Conservation (phyloP, 176 grass and related monocot genomes). For the Otatea glauca region DNA sequence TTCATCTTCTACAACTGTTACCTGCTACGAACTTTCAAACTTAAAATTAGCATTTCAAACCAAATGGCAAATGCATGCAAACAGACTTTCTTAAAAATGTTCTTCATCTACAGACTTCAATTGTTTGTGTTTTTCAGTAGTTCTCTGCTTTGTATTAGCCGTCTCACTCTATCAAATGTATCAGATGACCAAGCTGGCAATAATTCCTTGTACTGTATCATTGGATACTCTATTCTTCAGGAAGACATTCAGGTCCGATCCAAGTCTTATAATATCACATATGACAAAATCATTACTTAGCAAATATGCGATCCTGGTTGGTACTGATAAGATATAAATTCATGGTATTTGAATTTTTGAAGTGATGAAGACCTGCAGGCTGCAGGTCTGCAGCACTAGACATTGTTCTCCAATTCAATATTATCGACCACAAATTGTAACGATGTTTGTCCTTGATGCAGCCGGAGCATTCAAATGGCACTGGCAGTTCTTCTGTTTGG, state of each 20-base stretch:
- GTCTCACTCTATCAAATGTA: background rate
- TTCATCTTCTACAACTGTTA: background rate
- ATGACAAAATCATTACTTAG: background rate
- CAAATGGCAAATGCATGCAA: background rate
- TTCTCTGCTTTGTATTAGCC: background rate
- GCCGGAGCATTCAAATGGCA: slow-evolving; percentile 57
- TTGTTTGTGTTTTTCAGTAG: background rate
- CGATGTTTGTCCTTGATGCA: background rate
- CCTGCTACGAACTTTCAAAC: background rate
- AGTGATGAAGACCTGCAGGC: background rate
- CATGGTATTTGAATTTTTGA: background rate
- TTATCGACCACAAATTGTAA: background rate
- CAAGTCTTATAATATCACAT: background rate
- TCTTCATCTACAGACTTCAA: background rate
- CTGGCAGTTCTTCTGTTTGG: slow-evolving; percentile 62
- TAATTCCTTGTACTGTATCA: slow-evolving; percentile 72
- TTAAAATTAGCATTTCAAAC: background rate
- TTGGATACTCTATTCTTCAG: slow-evolving; percentile 64
- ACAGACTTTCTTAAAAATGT: slow-evolving; percentile 14
- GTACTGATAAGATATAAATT: background rate
- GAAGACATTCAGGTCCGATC: slow-evolving; percentile 63
- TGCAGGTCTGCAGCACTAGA: background rate
- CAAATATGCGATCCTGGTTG: background rate
- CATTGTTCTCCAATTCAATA: background rate
- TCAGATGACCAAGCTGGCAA: slow-evolving; percentile 72